These are phyloP conservation scores for Phialemoniopsis sp. DNA, from an alignment of 2,329 filamentous ascomycete genomes.

Conservation along the genomic window DNA sequence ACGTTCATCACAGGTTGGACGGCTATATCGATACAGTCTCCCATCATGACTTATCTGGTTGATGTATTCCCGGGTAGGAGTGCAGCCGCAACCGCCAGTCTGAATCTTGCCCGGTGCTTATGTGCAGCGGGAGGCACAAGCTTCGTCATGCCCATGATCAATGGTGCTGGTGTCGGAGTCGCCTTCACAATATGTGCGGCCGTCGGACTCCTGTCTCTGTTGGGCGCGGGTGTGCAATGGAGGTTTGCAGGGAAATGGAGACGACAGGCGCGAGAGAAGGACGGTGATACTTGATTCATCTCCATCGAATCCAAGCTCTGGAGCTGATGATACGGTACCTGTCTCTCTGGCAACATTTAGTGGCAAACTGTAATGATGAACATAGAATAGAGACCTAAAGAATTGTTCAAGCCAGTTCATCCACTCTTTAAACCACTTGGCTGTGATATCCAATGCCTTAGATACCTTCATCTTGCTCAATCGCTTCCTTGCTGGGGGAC, in stretches of 20 bases:
- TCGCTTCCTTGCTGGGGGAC: constrained; percentile 39
- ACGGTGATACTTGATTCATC: too few species aligned
- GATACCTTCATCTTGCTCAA: constrained; percentile 36
- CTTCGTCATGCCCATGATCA: constrained; percentile 43
- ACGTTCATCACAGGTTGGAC: constrained; percentile 50
- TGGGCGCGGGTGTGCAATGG: too few species aligned
- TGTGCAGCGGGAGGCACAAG: constrained; percentile 47
- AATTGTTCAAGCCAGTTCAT: too few species aligned
- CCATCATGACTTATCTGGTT: constrained; percentile 47
- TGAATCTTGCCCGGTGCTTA: constrained; percentile 49
- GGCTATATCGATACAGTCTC: constrained; percentile 39
- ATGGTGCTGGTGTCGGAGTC: constrained; percentile 36
- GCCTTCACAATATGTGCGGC: constrained; percentile 40
- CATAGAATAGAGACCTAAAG: too few species aligned
- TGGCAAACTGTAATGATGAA: too few species aligned
- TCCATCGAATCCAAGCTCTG: too few species aligned
- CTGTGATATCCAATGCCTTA: too few species aligned
- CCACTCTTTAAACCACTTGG: too few species aligned
- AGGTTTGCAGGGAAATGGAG: too few species aligned
- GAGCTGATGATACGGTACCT: too few species aligned
- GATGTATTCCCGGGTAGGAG: constrained; percentile 46
- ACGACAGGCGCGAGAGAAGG: too few species aligned
- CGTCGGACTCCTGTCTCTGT: constrained; percentile 36
- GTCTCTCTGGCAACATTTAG: too few species aligned
- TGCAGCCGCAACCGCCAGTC: constrained; percentile 45